Evolutionary conservation across 2,329 filamentous ascomycete species (phyloP).

Genomic region (Lachnum nothofagi): DNA sequence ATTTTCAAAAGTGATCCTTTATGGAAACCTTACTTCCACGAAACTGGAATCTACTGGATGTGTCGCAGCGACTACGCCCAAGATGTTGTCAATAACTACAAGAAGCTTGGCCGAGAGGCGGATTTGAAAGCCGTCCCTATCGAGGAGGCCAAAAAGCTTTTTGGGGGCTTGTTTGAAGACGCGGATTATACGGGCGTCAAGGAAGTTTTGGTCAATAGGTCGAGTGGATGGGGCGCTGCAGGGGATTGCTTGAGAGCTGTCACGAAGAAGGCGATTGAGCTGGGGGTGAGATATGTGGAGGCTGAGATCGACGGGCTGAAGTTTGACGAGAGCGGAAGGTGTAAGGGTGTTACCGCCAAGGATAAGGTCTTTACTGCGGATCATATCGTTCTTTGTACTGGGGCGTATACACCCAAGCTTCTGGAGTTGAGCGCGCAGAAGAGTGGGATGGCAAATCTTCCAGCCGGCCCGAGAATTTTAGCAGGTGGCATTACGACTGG

Average conservation of each 20-base stretch:
- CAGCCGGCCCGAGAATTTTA: conserved; percentile 48
- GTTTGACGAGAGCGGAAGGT: conserved; percentile 43
- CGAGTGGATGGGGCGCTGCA: conserved; percentile 51
- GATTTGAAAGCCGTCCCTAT: no score
- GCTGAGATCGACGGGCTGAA: conserved; percentile 41
- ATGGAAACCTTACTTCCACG: conserved; percentile 44
- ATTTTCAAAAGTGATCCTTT: conserved; percentile 45
- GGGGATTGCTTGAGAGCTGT: conserved; percentile 41
- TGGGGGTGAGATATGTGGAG: conserved; percentile 42
- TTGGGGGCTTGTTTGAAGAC: conserved; percentile 37
- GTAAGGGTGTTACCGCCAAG: conserved; percentile 45
- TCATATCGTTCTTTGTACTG: conserved; percentile 50
- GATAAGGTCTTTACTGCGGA: conserved; percentile 44
- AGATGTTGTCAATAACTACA: conserved; percentile 43
- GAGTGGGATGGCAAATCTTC: conserved; percentile 45
- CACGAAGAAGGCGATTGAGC: conserved; percentile 38
- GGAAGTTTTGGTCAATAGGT: conserved; percentile 44
- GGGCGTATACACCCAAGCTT: conserved; percentile 51
- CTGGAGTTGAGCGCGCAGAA: conserved; percentile 48
- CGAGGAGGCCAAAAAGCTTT: conserved; percentile 36
- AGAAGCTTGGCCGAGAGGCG: no score
- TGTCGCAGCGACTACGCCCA: no score
- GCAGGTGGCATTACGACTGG: conserved; percentile 53
- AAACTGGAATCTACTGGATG: conserved; percentile 46
- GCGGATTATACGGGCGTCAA: conserved; percentile 36